Evolutionary conservation across 2,329 filamentous ascomycete species (phyloP), one percentile per base, ranked within the genome.

Genomic region (Westerdykella ornata): DNA sequence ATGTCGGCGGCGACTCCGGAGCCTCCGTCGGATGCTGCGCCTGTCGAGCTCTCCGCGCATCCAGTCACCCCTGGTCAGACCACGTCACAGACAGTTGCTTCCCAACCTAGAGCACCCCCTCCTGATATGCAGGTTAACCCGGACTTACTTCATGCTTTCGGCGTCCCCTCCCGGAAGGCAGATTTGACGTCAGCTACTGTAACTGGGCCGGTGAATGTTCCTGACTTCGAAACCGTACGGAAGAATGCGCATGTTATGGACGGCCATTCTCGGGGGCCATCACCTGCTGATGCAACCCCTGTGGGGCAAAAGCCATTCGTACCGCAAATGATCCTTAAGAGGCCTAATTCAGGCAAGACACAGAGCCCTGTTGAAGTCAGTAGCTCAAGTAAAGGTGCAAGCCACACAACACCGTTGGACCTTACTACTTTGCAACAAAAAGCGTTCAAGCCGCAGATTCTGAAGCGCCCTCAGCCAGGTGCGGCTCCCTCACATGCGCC

Each of bases 41-140:
- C 68, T 28, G 71, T 60, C 7, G 72, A 75, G 47, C 51, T 75
- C 14, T 67, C 70, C 29, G 71, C 66, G 14, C 65, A 68, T 14
- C 64, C 69, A n/a, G 61, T 58, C 2, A 67, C 64, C 3, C 65
- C 68, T 12, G 60, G 62, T 5, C 47, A 56, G 32, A 13, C 37
- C 3, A 44, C 22, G 22, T 26, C 33, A 6, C 29, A 26, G 6
- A 14, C 37, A 3, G 30, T 34, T 6, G 33, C 45, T 2, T 51
- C 52, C 15, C 34, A 39, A 31, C 49, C 52, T 12, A 53, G 53
- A 13, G 56, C 56, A 34, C 46, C 52, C 1, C 39, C 46, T 14
- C 45, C 53, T 29, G 42, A 49, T 6, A 47, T 48, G 26, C 18
- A 37, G 8, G 48, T 43, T 2, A 60, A 60, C 15, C 41, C 48